A percentile compares a stretch with the other conserved stretches of the same genome.
These are phyloP conservation scores for Pestalotiopsis sp. DNA, from an alignment of 2,329 filamentous ascomycete genomes.

Conservation along the genomic window DNA sequence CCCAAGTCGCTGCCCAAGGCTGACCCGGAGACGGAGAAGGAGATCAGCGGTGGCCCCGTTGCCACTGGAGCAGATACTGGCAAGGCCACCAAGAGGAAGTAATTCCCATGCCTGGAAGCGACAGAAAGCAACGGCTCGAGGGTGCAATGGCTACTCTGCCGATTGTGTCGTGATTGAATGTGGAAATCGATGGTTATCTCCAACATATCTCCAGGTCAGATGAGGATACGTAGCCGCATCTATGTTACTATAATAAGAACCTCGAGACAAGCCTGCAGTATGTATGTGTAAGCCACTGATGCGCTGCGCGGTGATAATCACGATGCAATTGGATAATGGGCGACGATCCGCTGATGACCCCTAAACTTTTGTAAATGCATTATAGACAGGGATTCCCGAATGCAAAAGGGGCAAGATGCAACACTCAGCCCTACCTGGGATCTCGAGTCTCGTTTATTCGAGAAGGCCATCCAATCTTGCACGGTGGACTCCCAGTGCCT, in stretches of 20 bases:
- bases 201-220: not conserved
- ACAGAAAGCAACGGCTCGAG: not conserved
- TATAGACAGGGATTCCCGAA: no score
- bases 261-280: not conserved
- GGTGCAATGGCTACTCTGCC: not conserved
- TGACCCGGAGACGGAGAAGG: constrained; percentile 25
- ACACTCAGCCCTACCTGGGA: not conserved
- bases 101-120: constrained; percentile 9
- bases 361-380: no score
- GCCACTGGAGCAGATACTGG: constrained; percentile 54
- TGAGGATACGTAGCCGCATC: not conserved
- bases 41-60: constrained; percentile 43
- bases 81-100: constrained; percentile 53
- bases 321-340: not conserved
- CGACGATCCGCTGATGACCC: not conserved
- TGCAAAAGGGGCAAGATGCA: no score
- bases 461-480: not conserved
- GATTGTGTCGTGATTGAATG: not conserved
- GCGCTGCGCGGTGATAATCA: not conserved
- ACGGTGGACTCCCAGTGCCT: not conserved
- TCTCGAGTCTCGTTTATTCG: not conserved
- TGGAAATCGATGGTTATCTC: not conserved
- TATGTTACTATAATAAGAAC: not conserved
- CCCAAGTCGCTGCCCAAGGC: constrained; percentile 38
- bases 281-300: not conserved